phyloP scores from a whole-genome alignment of 768 basidiomycete species.

The Austroboletus eburneus region DNA sequence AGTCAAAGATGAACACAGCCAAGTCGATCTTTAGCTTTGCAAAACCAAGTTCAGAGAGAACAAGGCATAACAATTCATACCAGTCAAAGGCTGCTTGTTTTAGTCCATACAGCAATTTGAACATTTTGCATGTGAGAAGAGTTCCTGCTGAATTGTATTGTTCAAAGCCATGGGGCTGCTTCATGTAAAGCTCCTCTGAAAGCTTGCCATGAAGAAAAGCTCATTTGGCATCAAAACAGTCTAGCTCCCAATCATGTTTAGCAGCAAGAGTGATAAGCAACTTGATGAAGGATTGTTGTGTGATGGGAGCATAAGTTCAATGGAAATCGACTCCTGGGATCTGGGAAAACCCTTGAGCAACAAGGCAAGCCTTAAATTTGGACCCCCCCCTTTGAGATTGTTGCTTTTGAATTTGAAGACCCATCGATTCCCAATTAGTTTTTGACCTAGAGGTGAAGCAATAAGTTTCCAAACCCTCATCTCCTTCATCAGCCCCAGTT shows the following conservation, averaged over 20 bases:
- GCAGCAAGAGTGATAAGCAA: neutral
- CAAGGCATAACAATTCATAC: neutral
- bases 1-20: too few relatives aligned
- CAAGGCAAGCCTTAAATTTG: neutral
- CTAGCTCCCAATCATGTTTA: too few relatives aligned
- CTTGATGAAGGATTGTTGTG: neutral
- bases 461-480: neutral
- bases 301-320: neutral
- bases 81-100: neutral
- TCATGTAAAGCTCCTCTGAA: neutral
- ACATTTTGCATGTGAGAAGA: too few relatives aligned
- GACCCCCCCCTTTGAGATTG: neutral
- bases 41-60: neutral
- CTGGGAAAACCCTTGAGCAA: neutral
- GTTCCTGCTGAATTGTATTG: neutral
- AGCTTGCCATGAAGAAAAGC: neutral
- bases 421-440: neutral
- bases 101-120: neutral
- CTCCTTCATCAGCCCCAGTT: neutral
- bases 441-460: neutral
- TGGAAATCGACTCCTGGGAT: neutral
- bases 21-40: too few relatives aligned
- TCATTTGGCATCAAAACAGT: too few relatives aligned
- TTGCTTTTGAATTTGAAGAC: slow-evolving; percentile 3
- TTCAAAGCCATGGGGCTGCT: too few relatives aligned